Evolutionary conservation across 2,329 filamentous ascomycete species (phyloP), one percentile per base, ranked within the genome.

Genomic region (Microthyrium microscopicum): DNA sequence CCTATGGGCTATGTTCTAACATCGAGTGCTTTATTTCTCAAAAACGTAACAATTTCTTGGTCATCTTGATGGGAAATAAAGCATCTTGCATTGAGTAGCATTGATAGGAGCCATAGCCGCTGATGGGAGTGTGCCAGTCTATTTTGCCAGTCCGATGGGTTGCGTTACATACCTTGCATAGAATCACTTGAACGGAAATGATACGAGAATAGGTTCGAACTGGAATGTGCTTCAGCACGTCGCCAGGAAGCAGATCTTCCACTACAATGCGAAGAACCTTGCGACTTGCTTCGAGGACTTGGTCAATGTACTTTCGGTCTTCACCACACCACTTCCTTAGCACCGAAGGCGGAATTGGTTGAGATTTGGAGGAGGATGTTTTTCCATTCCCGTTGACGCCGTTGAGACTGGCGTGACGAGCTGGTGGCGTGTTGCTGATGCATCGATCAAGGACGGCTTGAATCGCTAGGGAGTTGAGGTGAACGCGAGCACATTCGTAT

Each of bases 391-490:
- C 25, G 18, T 35, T 26, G 7, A 20, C 11, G 15, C 54, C 56
- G 37, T 62, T 61, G 8, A 58, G 60, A 15, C 37, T 24, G 24
- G 31, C 17, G 25, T 37, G 25, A 8, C 16, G 18, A 12, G 29
- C 25, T 9, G 26, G 15, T 16, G 29, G 53, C 2, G 75, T 73
- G 41, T 85, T 78, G 39, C 69, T 84, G 5, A 83, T 87, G 56
- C 82, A 93, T 39, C 85, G 73, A 55, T 94, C 87, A 5, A 95
- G 83, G 3, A 95, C 84, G 16, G 89, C 89, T 56, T 98, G 89
- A 2, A 98, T 62, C 2, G 85, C 85, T 2, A 98, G 64, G 1
- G 85, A 93, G 53, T 95, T 94, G 58, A 94, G 70, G 50, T 95
- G 95, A 32, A 94, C 79, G 46, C 87, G 73, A 18, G 87, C 83